Percentiles rank a stretch among this genome's conserved stretches.
Conservation (phyloP, 345 rosid genomes). For the Pelargonium nanum region DNA sequence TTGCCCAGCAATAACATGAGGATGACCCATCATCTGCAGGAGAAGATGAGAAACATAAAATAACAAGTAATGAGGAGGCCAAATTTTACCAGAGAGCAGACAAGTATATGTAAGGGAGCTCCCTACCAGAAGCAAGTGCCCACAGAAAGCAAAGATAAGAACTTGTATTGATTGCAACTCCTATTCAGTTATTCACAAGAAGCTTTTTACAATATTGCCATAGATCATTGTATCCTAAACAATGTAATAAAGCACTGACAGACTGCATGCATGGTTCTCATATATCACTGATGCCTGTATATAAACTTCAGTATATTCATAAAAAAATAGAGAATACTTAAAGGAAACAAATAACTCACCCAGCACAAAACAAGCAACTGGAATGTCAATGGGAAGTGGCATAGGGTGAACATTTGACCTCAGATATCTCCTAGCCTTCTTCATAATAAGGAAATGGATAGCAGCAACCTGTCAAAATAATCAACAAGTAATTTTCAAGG, state of each 20-base stretch:
- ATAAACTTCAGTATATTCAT: background rate
- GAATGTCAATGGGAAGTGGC: slow-evolving; percentile 40
- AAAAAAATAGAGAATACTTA: background rate
- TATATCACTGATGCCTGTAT: background rate
- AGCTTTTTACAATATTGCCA: too few species aligned
- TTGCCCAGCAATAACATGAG: slow-evolving; percentile 69
- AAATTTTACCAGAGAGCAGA: background rate
- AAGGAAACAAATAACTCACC: slow-evolving; percentile 36
- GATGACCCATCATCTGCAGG: slow-evolving; percentile 76
- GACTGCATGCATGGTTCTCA: background rate
- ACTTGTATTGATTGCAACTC: too few species aligned
- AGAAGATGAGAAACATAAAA: slow-evolving; percentile 5
- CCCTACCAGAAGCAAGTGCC: too few species aligned
- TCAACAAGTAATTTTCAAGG: slow-evolving; percentile 2
- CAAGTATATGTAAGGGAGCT: background rate
- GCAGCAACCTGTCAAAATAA: slow-evolving; percentile 49
- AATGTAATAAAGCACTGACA: background rate
- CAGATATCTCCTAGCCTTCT: slow-evolving; percentile 19
- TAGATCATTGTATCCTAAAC: background rate
- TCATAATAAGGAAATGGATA: slow-evolving; percentile 46
- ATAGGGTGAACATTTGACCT: slow-evolving; percentile 16
- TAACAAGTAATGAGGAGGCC: background rate
- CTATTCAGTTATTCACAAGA: too few species aligned
- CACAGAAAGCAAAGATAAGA: too few species aligned
- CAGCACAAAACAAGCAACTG: slow-evolving; percentile 62